These are phyloP conservation scores for Bremia lactucae DNA, from an alignment of 352 stramenopile genomes.

Conservation along the genomic window DNA sequence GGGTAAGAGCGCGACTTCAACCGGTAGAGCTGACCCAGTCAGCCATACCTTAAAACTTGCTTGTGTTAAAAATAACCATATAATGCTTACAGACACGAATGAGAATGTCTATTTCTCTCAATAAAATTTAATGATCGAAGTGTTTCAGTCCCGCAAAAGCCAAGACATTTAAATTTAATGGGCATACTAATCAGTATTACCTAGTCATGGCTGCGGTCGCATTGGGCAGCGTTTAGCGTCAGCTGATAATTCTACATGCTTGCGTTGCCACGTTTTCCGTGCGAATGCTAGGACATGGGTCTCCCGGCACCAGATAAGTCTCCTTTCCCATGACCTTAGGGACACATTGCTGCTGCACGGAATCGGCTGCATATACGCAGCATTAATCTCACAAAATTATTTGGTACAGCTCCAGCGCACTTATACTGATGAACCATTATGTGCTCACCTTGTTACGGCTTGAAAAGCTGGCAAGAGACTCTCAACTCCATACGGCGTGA, in stretches of 20 bases:
- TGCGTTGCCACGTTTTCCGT: conserved; percentile 43
- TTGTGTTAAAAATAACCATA: too few relatives aligned
- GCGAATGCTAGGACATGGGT: conserved; percentile 33
- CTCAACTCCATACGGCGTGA: conserved; percentile 76
- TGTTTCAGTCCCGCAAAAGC: too few relatives aligned
- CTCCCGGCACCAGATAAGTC: conserved; percentile 22
- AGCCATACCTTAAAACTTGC: too few relatives aligned
- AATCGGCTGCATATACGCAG: conserved; percentile 59
- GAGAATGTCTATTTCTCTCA: too few relatives aligned
- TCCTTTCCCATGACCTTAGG: conserved; percentile 59
- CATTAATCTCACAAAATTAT: conserved; percentile 76
- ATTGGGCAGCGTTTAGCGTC: conserved; percentile 47
- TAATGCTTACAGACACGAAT: too few relatives aligned
- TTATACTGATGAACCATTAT: conserved; percentile 70
- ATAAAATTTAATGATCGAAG: too few relatives aligned
- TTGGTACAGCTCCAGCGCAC: conserved; percentile 59
- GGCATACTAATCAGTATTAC: too few relatives aligned
- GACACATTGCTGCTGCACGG: conserved; percentile 33
- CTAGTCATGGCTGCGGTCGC: conserved; percentile 42
- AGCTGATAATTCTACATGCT: conserved; percentile 45
- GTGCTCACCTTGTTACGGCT: conserved; percentile 80
- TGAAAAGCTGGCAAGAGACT: conserved; percentile 66
- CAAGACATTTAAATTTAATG: too few relatives aligned
- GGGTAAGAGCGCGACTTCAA: too few relatives aligned
- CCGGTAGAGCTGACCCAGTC: too few relatives aligned